These are phyloP conservation scores for Ampelomyces quisqualis DNA, from an alignment of 2,329 filamentous ascomycete species.

Conservation along the genomic window DNA sequence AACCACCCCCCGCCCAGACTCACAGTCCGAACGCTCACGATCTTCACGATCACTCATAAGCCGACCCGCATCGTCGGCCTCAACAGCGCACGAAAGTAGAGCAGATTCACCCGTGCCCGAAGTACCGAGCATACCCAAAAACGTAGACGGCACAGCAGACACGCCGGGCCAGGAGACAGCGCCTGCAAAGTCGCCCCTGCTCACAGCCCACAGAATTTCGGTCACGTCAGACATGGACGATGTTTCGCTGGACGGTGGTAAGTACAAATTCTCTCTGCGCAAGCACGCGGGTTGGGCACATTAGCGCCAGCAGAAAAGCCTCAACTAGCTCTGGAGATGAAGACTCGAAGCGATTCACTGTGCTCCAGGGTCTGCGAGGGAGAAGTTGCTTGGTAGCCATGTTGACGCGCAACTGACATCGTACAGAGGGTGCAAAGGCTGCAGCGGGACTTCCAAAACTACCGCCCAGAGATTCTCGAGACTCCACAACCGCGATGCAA, in stretches of 20 bases:
- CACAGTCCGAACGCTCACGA: constrained; percentile 43
- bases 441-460: constrained; percentile 52
- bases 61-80: constrained; percentile 36
- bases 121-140: constrained; percentile 16
- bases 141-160: constrained; percentile 13
- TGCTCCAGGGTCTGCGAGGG: no score
- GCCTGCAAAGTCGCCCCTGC: constrained; percentile 53
- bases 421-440: constrained; percentile 31
- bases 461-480: constrained; percentile 52
- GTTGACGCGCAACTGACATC: constrained; percentile 13
- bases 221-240: constrained; percentile 60
- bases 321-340: no score
- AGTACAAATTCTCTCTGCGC: constrained; percentile 36
- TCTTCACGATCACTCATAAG: constrained; percentile 58
- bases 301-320: no score
- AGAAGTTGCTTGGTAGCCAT: no score
- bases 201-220: constrained; percentile 57
- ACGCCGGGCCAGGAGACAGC: constrained; percentile 16
- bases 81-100: constrained; percentile 28
- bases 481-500: constrained; percentile 51
- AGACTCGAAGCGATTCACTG: no score
- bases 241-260: constrained; percentile 64
- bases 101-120: constrained; percentile 25
- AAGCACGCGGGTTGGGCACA: no score
- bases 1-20: constrained; percentile 48